Conservation (phyloP, 2,329 filamentous ascomycete species). For the Talaromyces albobiverticillius region DNA sequence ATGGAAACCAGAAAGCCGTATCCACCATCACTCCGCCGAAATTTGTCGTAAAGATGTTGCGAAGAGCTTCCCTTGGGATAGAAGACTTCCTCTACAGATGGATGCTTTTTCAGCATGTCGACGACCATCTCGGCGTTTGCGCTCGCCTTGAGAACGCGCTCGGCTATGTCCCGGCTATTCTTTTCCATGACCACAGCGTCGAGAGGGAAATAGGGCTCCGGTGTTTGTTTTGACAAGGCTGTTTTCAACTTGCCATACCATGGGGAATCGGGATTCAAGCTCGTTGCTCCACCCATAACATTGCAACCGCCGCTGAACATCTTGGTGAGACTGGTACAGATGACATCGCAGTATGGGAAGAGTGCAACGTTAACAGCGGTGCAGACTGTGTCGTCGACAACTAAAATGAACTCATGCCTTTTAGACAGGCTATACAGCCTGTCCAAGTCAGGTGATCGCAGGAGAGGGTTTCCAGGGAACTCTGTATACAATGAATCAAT, state of each 20-base stretch:
- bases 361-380: conserved; percentile 17
- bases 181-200: conserved; percentile 21
- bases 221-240: conserved; percentile 50
- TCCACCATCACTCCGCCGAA: conserved; percentile 20
- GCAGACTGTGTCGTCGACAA: conserved; percentile 18
- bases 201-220: conserved; percentile 20
- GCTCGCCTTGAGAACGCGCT: conserved; percentile 21
- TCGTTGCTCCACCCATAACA: conserved; percentile 17
- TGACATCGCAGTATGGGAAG: conserved; percentile 15
- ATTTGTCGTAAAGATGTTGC: conserved; percentile 19
- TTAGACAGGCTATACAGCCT: conserved; percentile 13
- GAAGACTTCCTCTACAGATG: conserved; percentile 20
- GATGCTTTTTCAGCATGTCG: conserved; percentile 18
- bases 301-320: conserved; percentile 19
- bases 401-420: conserved; percentile 13
- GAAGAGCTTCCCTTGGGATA: conserved; percentile 21
- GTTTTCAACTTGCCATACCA: conserved; percentile 1
- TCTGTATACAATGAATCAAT: conserved; percentile 14
- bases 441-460: conserved; percentile 15
- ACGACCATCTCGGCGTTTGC: conserved; percentile 21
- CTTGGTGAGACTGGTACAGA: conserved; percentile 18
- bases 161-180: conserved; percentile 23
- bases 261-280: not conserved
- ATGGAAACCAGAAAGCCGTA: conserved; percentile 26
- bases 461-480: conserved; percentile 14